A percentile compares a stretch with the other conserved stretches of the same genome.
Evolutionary conservation across 2,329 filamentous ascomycete species (phyloP).

Genomic region (Nigrograna mackinnonii): DNA sequence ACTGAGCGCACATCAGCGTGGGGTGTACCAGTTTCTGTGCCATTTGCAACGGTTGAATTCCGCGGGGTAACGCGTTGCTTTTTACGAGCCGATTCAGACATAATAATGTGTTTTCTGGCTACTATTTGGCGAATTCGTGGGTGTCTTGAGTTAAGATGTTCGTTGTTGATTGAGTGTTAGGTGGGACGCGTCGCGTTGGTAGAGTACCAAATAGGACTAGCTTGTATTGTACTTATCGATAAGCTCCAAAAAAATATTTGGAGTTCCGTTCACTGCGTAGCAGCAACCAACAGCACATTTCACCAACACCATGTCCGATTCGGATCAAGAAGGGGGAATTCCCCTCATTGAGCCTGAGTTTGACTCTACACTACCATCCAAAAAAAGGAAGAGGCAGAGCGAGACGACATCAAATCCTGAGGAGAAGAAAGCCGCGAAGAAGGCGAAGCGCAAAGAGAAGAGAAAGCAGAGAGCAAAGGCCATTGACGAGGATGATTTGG

Average conservation of each 20-base stretch:
- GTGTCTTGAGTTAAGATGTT: too few species aligned
- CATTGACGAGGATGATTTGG: slow-evolving; percentile 62
- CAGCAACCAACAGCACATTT: slow-evolving; percentile 11
- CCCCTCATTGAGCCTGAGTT: slow-evolving; percentile 49
- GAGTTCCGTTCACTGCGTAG: not conserved
- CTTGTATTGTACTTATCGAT: too few species aligned
- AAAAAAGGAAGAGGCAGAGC: slow-evolving; percentile 47
- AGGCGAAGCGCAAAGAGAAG: slow-evolving; percentile 50
- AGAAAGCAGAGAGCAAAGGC: slow-evolving; percentile 64
- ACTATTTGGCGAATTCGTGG: too few species aligned
- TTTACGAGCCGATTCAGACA: slow-evolving; percentile 42
- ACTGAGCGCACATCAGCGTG: slow-evolving; percentile 18
- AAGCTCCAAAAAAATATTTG: slow-evolving; percentile 10
- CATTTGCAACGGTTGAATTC: slow-evolving; percentile 12
- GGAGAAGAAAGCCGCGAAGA: slow-evolving; percentile 38
- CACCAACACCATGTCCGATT: slow-evolving; percentile 47
- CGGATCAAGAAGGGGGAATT: slow-evolving; percentile 46
- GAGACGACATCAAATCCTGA: slow-evolving; percentile 33
- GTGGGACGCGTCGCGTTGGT: slow-evolving; percentile 1
- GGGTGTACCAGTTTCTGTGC: slow-evolving; percentile 14
- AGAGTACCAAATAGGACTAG: not conserved
- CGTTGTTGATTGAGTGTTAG: too few species aligned
- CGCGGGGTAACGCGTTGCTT: slow-evolving; percentile 35
- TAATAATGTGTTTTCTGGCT: too few species aligned
- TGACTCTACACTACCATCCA: slow-evolving; percentile 32